phyloP scores from a whole-genome alignment of 192 early-diverging fungal genomes.

The Entomortierella chlamydospora region DNA sequence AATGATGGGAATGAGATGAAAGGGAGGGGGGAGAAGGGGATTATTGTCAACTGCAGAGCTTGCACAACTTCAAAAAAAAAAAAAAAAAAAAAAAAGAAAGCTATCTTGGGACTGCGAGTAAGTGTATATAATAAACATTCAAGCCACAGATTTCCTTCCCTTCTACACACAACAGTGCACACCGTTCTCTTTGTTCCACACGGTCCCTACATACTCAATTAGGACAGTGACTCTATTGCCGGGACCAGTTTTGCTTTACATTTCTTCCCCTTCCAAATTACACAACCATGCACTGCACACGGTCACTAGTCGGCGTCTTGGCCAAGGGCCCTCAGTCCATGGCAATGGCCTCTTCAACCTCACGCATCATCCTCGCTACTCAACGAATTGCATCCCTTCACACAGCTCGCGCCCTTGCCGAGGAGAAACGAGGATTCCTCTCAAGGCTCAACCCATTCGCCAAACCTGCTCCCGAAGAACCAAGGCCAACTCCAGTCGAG shows the following conservation, averaged over 20 bases:
- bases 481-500: neutral
- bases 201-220: too few species aligned
- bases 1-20: neutral
- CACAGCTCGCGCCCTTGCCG: constrained; percentile 15
- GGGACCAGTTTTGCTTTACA: too few species aligned
- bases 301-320: constrained; percentile 16
- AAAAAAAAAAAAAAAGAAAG: constrained; percentile 3
- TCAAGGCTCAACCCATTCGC: constrained; percentile 52
- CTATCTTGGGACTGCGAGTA: too few species aligned
- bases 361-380: neutral
- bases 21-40: neutral
- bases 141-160: neutral
- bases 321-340: constrained; percentile 1
- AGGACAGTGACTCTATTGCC: too few species aligned
- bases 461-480: constrained; percentile 7
- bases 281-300: constrained; percentile 9
- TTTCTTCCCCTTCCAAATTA: neutral
- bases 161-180: too few species aligned
- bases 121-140: constrained; percentile 3
- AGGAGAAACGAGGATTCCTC: constrained; percentile 48
- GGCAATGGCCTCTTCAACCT: neutral
- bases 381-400: constrained; percentile 19
- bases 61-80: neutral
- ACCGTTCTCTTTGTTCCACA: neutral
- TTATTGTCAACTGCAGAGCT: too few species aligned